Percentiles rank a stretch among this genome's conserved stretches.
phyloP scores from a whole-genome alignment of 805 yeast genomes.

The Nakazawaea ambrosiae region DNA sequence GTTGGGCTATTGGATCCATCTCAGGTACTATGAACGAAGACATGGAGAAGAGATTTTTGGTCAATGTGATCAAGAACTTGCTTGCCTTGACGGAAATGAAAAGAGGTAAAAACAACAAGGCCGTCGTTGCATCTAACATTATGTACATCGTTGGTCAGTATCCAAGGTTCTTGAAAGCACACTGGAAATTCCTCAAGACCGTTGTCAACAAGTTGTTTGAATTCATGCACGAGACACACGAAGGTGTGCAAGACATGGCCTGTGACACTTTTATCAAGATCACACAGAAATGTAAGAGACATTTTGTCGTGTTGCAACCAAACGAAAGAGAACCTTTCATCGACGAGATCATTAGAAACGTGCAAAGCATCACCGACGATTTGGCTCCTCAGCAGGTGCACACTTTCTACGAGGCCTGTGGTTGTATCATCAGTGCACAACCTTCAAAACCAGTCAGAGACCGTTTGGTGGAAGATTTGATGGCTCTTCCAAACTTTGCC shows the following conservation, averaged over 20 bases:
- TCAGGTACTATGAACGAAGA: constrained; percentile 99
- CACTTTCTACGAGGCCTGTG: constrained; percentile 96
- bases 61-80: constrained; percentile 86
- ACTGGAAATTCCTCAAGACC: constrained; percentile 95
- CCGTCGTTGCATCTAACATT: constrained; percentile 98
- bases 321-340: constrained; percentile 88
- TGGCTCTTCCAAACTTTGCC: constrained; percentile 90
- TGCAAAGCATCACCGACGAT: constrained; percentile 83
- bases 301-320: constrained; percentile 82
- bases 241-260: constrained; percentile 99
- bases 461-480: constrained; percentile 64
- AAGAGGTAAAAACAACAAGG: constrained; percentile 96
- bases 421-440: constrained; percentile 86
- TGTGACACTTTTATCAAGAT: constrained; percentile 98
- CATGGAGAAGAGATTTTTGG: constrained; percentile 90
- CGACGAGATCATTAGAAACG: constrained; percentile 77
- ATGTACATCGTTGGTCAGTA: constrained; percentile 99
- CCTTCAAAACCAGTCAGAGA: constrained; percentile 62
- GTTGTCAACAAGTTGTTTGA: constrained; percentile 94
- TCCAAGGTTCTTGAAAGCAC: constrained; percentile 95
- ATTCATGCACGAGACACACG: constrained; percentile 99
- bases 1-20: constrained; percentile 99
- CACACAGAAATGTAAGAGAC: constrained; percentile 90
- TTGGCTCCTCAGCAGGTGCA: constrained; percentile 96
- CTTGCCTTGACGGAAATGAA: constrained; percentile 91